Conservation (phyloP, 495 filamentous ascomycete species). For the Tuber microsphaerosporum region DNA sequence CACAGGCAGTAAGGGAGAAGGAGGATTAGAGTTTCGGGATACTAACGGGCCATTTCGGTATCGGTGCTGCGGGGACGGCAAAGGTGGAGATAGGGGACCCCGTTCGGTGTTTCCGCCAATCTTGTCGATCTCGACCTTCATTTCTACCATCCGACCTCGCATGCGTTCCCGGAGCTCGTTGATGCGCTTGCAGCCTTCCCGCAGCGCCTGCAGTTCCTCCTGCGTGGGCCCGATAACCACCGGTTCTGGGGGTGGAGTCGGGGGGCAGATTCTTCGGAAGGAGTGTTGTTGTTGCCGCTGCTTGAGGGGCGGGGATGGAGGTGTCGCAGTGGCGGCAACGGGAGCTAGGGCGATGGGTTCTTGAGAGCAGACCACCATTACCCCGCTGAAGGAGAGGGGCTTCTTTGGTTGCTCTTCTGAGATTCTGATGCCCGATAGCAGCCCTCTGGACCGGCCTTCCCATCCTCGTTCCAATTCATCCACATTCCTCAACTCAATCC, state of each 20-base stretch:
- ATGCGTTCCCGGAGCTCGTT: slow-evolving; percentile 33
- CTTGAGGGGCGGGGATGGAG: slow-evolving; percentile 26
- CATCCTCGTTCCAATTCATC: slow-evolving; percentile 34
- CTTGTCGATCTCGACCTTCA: slow-evolving; percentile 36
- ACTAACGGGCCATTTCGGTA: slow-evolving; percentile 1
- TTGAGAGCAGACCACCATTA: slow-evolving; percentile 32
- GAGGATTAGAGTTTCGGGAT: background rate
- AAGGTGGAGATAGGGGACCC: slow-evolving; percentile 1
- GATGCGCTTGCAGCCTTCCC: slow-evolving; percentile 32
- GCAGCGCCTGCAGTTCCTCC: slow-evolving; percentile 30
- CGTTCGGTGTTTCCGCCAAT: slow-evolving; percentile 22
- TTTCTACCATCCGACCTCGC: slow-evolving; percentile 32
- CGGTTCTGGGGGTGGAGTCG: slow-evolving; percentile 32
- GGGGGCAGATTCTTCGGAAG: slow-evolving; percentile 13
- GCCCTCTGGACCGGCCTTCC: slow-evolving; percentile 19
- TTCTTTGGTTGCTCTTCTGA: slow-evolving; percentile 20
- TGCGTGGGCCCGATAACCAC: slow-evolving; percentile 17
- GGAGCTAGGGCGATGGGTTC: slow-evolving; percentile 27
- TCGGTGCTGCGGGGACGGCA: slow-evolving; percentile 2
- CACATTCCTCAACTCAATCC: slow-evolving; percentile 28
- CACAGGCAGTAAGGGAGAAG: background rate
- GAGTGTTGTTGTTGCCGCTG: slow-evolving; percentile 1
- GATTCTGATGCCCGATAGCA: slow-evolving; percentile 21
- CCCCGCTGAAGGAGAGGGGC: slow-evolving; percentile 26
- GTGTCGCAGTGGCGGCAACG: slow-evolving; percentile 30